phyloP scores from a whole-genome alignment of 1,139 yeast genomes.

The Casaregolazyma suthepensis region DNA sequence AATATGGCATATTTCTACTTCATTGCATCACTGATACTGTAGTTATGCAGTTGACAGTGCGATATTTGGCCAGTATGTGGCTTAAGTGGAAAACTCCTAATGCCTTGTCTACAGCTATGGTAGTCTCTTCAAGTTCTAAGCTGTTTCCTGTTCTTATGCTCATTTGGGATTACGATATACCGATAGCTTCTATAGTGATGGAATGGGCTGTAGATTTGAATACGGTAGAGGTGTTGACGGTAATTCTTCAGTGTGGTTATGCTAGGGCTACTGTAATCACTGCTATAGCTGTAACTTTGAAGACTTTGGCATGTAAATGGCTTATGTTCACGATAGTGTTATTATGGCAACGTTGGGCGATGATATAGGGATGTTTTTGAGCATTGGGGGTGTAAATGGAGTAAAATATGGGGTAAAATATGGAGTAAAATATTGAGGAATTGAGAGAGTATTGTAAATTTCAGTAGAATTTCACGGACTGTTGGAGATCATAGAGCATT shows the following conservation, averaged over 20 bases:
- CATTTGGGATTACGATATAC: slow-evolving; percentile 92
- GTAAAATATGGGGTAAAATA: too few relatives aligned
- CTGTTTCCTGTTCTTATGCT: slow-evolving; percentile 89
- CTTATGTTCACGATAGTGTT: not conserved
- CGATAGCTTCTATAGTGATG: slow-evolving; percentile 56
- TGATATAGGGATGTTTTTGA: not conserved
- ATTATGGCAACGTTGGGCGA: not conserved
- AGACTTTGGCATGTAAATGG: slow-evolving; percentile 20
- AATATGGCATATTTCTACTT: slow-evolving; percentile 60
- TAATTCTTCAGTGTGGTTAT: slow-evolving; percentile 46
- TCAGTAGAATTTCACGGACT: too few relatives aligned
- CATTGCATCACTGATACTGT: slow-evolving; percentile 57
- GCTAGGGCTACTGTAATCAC: slow-evolving; percentile 31
- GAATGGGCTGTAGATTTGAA: slow-evolving; percentile 57
- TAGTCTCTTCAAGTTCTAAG: slow-evolving; percentile 72
- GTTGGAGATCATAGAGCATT: too few relatives aligned
- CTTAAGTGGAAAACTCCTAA: slow-evolving; percentile 40
- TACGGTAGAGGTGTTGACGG: slow-evolving; percentile 58
- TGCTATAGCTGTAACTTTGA: slow-evolving; percentile 20
- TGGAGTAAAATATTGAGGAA: not conserved
- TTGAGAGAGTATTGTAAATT: not conserved
- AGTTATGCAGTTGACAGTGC: slow-evolving; percentile 47
- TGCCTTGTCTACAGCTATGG: slow-evolving; percentile 56
- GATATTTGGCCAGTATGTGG: slow-evolving; percentile 36
- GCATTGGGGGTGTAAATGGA: not conserved